Percentiles rank a stretch among this genome's conserved stretches.
These are phyloP conservation scores for Massariosphaeria phaeospora DNA, from an alignment of 495 filamentous ascomycete species.

Conservation along the genomic window DNA sequence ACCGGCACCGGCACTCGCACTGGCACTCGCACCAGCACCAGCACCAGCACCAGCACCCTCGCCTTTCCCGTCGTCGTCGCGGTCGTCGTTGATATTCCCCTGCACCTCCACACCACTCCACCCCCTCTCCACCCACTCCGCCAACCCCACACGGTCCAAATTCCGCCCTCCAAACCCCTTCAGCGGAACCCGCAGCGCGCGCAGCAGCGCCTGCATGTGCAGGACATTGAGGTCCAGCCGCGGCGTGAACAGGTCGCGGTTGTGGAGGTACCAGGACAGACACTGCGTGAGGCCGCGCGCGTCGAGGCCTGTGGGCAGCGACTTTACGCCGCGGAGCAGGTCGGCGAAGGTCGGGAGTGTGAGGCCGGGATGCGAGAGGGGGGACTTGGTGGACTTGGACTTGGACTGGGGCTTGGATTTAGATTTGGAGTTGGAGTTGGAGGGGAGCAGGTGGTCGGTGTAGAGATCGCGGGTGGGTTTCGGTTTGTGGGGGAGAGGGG, in stretches of 20 bases:
- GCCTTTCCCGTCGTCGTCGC: too few relatives aligned
- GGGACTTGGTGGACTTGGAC: not conserved
- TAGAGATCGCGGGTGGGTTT: not conserved
- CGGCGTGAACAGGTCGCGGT: conserved; percentile 2
- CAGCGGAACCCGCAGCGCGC: conserved; percentile 5
- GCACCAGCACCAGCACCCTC: too few relatives aligned
- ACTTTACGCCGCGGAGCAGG: conserved; percentile 1
- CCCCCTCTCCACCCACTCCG: conserved; percentile 9
- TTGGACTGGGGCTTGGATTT: not conserved
- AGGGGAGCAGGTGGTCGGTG: not conserved
- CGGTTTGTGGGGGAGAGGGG: too few relatives aligned
- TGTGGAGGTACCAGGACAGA: conserved; percentile 9
- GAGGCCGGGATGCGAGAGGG: too few relatives aligned
- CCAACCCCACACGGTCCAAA: not conserved
- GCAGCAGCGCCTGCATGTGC: conserved; percentile 3
- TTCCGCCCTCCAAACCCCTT: conserved; percentile 4
- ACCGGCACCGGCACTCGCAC: too few relatives aligned
- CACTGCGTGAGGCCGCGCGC: conserved; percentile 8
- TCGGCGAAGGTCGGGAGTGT: conserved; percentile 8
- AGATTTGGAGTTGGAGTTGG: not conserved
- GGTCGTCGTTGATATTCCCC: too few relatives aligned
- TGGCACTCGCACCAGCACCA: too few relatives aligned
- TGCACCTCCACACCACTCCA: too few relatives aligned
- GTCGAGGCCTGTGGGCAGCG: conserved; percentile 7
- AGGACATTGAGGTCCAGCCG: conserved; percentile 14